Evolutionary conservation across 177 flowering plant species (phyloP), one percentile per base, ranked within the genome.

Genomic region (Vitis hybrid): DNA sequence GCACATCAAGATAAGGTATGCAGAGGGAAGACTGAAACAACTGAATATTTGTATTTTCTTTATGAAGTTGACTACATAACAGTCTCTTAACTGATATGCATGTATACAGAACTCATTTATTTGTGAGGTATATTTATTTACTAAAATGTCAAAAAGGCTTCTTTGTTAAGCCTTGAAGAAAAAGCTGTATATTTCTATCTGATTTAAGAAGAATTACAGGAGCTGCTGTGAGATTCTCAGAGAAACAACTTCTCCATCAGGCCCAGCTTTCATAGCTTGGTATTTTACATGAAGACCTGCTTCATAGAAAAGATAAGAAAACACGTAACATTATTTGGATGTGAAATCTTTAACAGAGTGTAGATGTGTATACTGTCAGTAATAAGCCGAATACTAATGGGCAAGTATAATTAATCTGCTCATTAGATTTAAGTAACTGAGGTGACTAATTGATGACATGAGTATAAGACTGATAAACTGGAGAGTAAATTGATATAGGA

Each of bases 181-280:
- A 13, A 7, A 61, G 16, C 26, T 6, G 4, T 48, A 20, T 16
- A 22, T 15, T 48, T 10, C 60, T 22, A 52, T 50, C 33, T 12
- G 29, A 13, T 20, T 39, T 20, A 55, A 69, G 60, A 1, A 53
- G 78, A 69, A 60, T 71, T 77, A 94, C 33, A 90, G 82, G 49
- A 95, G 97, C 82, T 95, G 98, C 89, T 95, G 97, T 70, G 97
- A 89, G 68, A 95, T 84, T 76, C 98, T 85, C 16, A 95, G 89
- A 2, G 97, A 78, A 72, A 95, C 89, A 65, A 92, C 81, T 76
- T 88, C 85, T 15, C 94, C 93, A 52, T 83, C 81, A n/a, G 68
- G 61, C 75, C 90, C 97, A 60, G 86, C 85, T 78, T 72, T 89
- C 99, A 95, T 91, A 22, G 72, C 78, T 0, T 90, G 91, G 77